These are phyloP conservation scores for Nakataea oryzae DNA, from an alignment of 2,329 filamentous ascomycete genomes.

Conservation along the genomic window DNA sequence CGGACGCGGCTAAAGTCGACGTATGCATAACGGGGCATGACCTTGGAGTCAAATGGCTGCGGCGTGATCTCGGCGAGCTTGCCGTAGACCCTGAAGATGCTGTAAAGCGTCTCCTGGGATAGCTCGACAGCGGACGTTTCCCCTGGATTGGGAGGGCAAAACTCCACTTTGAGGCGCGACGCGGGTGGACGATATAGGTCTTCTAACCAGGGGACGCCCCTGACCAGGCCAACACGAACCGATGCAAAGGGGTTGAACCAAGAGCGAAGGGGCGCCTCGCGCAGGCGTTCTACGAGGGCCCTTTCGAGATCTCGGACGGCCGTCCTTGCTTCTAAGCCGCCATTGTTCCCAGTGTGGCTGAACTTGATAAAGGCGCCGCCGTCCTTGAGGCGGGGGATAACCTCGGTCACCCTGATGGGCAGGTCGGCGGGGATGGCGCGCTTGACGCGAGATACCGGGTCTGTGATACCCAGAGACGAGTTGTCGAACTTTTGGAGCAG, in stretches of 20 bases:
- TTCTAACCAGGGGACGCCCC: slow-evolving; percentile 86
- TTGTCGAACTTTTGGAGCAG: slow-evolving; percentile 42
- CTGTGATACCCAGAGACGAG: slow-evolving; percentile 35
- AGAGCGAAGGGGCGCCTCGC: slow-evolving; percentile 63
- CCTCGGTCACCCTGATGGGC: slow-evolving; percentile 64
- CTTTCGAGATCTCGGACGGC: slow-evolving; percentile 26
- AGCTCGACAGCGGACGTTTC: slow-evolving; percentile 60
- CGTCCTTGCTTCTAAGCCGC: slow-evolving; percentile 10
- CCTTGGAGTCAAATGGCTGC: slow-evolving; percentile 78
- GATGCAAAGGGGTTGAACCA: slow-evolving; percentile 80
- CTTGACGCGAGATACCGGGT: slow-evolving; percentile 43
- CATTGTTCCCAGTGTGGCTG: slow-evolving; percentile 25
- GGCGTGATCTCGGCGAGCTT: slow-evolving; percentile 78
- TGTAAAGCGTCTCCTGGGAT: slow-evolving; percentile 78
- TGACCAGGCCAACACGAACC: slow-evolving; percentile 63
- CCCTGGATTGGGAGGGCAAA: slow-evolving; percentile 62
- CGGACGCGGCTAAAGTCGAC: slow-evolving; percentile 66
- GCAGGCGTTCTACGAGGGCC: slow-evolving; percentile 51
- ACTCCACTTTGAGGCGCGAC: slow-evolving; percentile 69
- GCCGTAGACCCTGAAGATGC: slow-evolving; percentile 79
- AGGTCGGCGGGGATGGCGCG: slow-evolving; percentile 53
- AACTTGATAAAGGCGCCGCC: slow-evolving; percentile 93
- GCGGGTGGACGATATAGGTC: slow-evolving; percentile 80
- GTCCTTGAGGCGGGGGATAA: slow-evolving; percentile 78
- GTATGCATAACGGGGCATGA: slow-evolving; percentile 68